Base-by-base conservation (phyloP, 75 land plant species). In the Isoetes taiwanensis region DNA sequence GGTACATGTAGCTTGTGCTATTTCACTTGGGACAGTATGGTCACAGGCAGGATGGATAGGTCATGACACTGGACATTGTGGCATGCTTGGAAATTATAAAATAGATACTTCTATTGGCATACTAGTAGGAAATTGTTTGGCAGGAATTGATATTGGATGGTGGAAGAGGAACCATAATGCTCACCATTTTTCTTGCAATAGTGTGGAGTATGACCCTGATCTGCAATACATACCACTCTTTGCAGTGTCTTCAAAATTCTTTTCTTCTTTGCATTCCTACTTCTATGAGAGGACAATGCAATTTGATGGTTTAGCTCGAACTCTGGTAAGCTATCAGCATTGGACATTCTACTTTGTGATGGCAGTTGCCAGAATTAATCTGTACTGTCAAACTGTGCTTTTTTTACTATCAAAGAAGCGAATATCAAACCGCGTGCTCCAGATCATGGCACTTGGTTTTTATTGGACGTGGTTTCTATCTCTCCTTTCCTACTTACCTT, bases 81-180 rank as follows among this genome's bases (percentile, higher is more conserved):
- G 77, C 28, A 61, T 86, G 19, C 56, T 73, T 57, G 33, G 64
- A 1, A 71, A 40, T 19, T 53, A 30, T 0, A 56, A 25, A 0
- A 41, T 61, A 10, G 85, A 82, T 38, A 56, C 35, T 6, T 38
- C 63, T 21, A 57, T 76, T 0, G 80, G 68, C 21, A 53, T 86
- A 0, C 30, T 79, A 19, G 39, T 71, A 0, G 86, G 91, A 1
- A 83, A 82, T 65, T 70, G 77, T 56, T 19, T 86, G 23, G 63
- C 91, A 3, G 91, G 91, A 28, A 82, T 86, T 9, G 73, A 80
- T 37, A 81, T 86, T 35, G 76, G 68, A 8, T 86, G 91, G 91
- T 86, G 91, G 91, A 82, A 74, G 43, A 64, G 86, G 55, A 86
- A 80, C 57, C 91, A 86, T 34, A 86, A 86, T 48, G 83, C 80